Conservation (phyloP, 129 eudicot genomes). For the Flaveria brownii region DNA sequence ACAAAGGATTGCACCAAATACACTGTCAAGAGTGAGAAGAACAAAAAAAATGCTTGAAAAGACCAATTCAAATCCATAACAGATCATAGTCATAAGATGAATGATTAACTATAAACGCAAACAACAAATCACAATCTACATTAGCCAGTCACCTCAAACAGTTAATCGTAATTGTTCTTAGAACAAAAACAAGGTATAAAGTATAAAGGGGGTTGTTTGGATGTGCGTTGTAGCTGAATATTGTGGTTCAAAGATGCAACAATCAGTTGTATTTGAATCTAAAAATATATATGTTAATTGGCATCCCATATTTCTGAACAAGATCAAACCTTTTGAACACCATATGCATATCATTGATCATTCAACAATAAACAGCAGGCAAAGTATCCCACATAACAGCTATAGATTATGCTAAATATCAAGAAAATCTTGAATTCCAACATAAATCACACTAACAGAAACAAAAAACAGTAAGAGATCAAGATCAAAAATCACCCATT, state of each 20-base stretch:
- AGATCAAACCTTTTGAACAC: conserved; percentile 21
- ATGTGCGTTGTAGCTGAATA: neutral
- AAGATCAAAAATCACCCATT: conserved; percentile 10
- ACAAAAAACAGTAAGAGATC: neutral
- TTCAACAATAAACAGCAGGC: conserved; percentile 29
- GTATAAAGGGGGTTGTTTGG: neutral
- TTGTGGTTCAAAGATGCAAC: neutral
- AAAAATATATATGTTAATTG: neutral
- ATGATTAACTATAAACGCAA: neutral
- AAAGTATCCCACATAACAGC: conserved; percentile 21
- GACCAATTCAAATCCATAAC: neutral
- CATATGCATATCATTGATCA: conserved; percentile 27
- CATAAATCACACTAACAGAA: conserved; percentile 27
- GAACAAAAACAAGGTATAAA: neutral
- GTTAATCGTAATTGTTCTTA: neutral
- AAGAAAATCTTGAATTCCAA: conserved; percentile 27
- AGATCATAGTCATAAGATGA: neutral
- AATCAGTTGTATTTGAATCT: neutral
- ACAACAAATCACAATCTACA: neutral
- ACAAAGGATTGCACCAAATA: no score
- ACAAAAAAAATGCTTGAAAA: no score
- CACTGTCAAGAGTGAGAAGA: no score
- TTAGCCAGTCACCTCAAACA: neutral
- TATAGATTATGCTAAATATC: conserved; percentile 25
- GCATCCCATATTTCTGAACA: conserved; percentile 14